Percentiles rank a stretch among this genome's conserved stretches.
Conservation (phyloP, 371 early-diverging fungal species). For the Blakeslea trispora region DNA sequence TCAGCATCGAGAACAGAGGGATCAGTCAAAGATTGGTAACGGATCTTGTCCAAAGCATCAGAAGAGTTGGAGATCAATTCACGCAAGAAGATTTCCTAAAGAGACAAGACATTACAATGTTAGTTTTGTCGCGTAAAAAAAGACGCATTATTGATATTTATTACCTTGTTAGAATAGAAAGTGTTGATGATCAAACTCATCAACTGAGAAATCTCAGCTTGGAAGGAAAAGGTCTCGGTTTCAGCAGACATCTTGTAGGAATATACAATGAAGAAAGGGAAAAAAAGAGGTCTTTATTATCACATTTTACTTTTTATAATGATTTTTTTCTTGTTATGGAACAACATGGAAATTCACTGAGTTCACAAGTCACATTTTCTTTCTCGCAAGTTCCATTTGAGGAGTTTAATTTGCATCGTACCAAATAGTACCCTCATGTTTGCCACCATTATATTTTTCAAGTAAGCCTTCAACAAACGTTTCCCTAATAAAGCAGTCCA, state of each 20-base stretch:
- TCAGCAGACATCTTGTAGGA: conserved; percentile 35
- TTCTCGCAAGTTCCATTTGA: conserved; percentile 29
- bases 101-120: not conserved
- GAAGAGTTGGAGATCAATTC: conserved; percentile 88
- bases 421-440: conserved; percentile 20
- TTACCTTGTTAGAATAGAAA: conserved; percentile 57
- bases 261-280: conserved; percentile 19
- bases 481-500: conserved; percentile 49
- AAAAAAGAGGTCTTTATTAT: conserved; percentile 16
- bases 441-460: conserved; percentile 28
- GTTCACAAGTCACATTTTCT: conserved; percentile 24
- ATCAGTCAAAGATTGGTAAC: conserved; percentile 61
- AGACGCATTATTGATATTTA: conserved; percentile 1
- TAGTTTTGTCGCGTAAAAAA: not conserved
- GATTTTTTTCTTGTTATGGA: conserved; percentile 10
- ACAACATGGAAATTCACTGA: conserved; percentile 8
- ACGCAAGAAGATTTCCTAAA: conserved; percentile 79
- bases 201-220: conserved; percentile 93
- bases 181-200: conserved; percentile 86
- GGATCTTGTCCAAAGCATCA: conserved; percentile 88
- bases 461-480: conserved; percentile 44
- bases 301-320: conserved; percentile 1
- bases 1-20: conserved; percentile 55
- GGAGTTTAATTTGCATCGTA: conserved; percentile 6
- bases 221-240: conserved; percentile 83